phyloP scores from a whole-genome alignment of 371 early-diverging fungal species.

The Mitosporidium daphniae region DNA sequence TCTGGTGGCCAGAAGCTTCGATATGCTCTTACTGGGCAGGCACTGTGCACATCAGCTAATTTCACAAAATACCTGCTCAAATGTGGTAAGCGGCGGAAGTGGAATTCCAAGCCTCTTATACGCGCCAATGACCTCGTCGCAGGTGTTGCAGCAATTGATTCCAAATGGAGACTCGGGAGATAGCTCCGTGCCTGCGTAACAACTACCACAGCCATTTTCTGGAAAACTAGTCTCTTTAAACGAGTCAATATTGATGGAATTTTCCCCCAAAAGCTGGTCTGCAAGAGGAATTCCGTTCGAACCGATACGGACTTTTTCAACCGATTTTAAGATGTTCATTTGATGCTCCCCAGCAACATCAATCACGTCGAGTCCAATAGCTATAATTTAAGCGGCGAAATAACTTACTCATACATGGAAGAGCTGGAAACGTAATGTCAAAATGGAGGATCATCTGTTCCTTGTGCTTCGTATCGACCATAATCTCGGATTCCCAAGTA shows the following conservation, averaged over 20 bases:
- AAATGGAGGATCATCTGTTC: no score
- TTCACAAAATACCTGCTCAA: slow-evolving; percentile 27
- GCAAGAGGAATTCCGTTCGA: slow-evolving; percentile 19
- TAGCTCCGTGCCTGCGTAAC: slow-evolving; percentile 22
- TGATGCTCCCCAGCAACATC: slow-evolving; percentile 61
- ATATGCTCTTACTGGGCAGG: slow-evolving; percentile 25
- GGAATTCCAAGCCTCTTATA: slow-evolving; percentile 43
- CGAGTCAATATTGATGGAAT: not conserved
- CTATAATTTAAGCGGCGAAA: no score
- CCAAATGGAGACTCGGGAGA: no score
- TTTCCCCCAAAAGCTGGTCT: slow-evolving; percentile 5
- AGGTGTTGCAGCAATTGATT: slow-evolving; percentile 66
- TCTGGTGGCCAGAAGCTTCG: slow-evolving; percentile 26
- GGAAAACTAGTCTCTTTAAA: slow-evolving; percentile 2
- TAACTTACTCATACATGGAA: no score
- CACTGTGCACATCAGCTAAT: not conserved
- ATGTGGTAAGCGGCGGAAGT: slow-evolving; percentile 16
- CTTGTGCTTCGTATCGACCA: no score
- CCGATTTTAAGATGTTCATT: slow-evolving; percentile 27
- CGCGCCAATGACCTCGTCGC: slow-evolving; percentile 50
- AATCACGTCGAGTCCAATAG: slow-evolving; percentile 83
- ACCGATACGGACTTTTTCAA: slow-evolving; percentile 34
- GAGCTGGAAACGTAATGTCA: no score
- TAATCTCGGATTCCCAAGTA: no score
- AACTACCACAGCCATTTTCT: slow-evolving; percentile 50